phyloP scores from a whole-genome alignment of 202 grass and related monocot genomes.

The Bolboschoenoplectus hybrid region DNA sequence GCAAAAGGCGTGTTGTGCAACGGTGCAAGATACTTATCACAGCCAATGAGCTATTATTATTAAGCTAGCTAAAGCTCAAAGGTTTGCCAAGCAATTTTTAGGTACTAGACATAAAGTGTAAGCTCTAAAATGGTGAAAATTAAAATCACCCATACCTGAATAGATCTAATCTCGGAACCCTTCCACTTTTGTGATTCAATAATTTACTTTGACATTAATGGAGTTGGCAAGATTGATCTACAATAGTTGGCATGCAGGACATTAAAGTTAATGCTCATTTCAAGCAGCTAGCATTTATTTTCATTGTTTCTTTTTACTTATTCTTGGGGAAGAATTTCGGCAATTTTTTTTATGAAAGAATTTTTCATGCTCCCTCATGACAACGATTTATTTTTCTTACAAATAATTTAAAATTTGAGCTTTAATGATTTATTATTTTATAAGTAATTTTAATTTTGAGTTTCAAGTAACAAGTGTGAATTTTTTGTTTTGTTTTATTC shows the following conservation, averaged over 20 bases:
- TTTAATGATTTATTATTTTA: neutral
- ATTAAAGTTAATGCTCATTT: neutral
- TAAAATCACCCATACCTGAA: neutral
- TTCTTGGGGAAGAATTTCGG: neutral
- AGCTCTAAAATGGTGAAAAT: neutral
- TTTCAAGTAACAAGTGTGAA: neutral
- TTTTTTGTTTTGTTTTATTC: neutral
- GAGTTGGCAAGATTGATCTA: constrained; percentile 17
- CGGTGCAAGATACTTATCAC: neutral
- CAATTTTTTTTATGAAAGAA: too few species aligned
- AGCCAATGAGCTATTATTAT: neutral
- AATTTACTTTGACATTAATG: constrained; percentile 24
- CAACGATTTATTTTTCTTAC: neutral
- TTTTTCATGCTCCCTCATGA: neutral
- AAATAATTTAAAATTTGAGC: neutral
- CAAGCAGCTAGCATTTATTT: neutral
- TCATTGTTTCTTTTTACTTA: neutral
- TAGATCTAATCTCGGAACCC: neutral
- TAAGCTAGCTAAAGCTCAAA: neutral
- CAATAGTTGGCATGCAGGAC: neutral
- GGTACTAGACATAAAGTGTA: neutral
- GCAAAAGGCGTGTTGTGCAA: neutral
- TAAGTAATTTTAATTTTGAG: neutral
- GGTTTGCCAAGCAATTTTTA: neutral
- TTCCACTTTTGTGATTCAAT: constrained; percentile 21